Percentiles rank a stretch among this genome's conserved stretches.
These are phyloP conservation scores for Trametes cingulata DNA, from an alignment of 768 basidiomycete species.

Conservation along the genomic window DNA sequence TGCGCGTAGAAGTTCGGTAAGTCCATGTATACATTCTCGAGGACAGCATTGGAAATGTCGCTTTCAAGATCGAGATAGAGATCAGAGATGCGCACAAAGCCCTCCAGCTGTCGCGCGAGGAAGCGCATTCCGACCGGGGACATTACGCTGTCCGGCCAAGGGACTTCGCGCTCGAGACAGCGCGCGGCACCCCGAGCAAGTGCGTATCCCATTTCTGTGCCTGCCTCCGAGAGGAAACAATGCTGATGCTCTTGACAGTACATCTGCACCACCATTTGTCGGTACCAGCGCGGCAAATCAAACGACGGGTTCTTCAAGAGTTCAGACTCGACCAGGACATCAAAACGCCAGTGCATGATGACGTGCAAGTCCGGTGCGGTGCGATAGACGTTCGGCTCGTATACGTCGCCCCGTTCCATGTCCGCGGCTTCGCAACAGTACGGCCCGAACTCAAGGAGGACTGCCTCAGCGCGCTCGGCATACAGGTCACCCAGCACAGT, in stretches of 20 bases:
- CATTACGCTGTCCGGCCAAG: background rate
- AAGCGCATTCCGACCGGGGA: background rate
- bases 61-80: background rate
- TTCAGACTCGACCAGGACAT: background rate
- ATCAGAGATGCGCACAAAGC: background rate
- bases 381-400: background rate
- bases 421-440: slow-evolving; percentile 1
- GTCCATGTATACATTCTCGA: slow-evolving; percentile 5
- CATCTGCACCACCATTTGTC: slow-evolving; percentile 1
- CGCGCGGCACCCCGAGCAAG: background rate
- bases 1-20: slow-evolving; percentile 4
- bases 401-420: background rate
- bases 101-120: background rate
- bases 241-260: background rate
- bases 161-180: background rate
- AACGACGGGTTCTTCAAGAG: background rate
- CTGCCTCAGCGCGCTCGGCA: background rate
- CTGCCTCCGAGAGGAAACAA: background rate
- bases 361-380: background rate
- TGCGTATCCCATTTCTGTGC: background rate
- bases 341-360: slow-evolving; percentile 8
- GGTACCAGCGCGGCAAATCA: slow-evolving; percentile 6
- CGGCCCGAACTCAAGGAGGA: background rate
- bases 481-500: background rate
- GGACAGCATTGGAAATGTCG: background rate